Conservation (phyloP, 805 yeast species). For the Candida nemodendra region DNA sequence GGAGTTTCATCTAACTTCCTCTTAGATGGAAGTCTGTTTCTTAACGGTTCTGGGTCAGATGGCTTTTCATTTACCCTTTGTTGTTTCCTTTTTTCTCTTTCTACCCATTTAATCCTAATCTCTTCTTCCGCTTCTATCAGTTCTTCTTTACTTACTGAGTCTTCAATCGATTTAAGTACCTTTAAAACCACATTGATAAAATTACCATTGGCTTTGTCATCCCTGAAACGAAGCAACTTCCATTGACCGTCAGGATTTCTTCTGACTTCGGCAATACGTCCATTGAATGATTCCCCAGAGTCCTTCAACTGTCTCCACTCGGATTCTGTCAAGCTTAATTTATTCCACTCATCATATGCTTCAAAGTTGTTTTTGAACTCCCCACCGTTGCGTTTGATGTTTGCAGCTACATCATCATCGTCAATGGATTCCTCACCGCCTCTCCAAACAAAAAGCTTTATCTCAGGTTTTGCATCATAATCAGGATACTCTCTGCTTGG, state of each 20-base stretch:
- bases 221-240: slow-evolving; percentile 86
- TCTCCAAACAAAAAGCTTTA: slow-evolving; percentile 73
- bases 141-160: slow-evolving; percentile 81
- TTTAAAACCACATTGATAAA: slow-evolving; percentile 78
- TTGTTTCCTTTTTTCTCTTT: slow-evolving; percentile 43
- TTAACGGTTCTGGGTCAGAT: slow-evolving; percentile 19
- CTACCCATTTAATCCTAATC: slow-evolving; percentile 62
- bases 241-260: slow-evolving; percentile 67
- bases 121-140: slow-evolving; percentile 54
- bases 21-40: slow-evolving; percentile 15
- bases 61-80: slow-evolving; percentile 12
- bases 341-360: slow-evolving; percentile 64
- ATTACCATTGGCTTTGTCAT: slow-evolving; percentile 88
- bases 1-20: slow-evolving; percentile 6
- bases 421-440: slow-evolving; percentile 43
- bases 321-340: slow-evolving; percentile 57
- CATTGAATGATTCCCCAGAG: slow-evolving; percentile 79
- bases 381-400: slow-evolving; percentile 31
- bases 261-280: slow-evolving; percentile 83
- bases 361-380: slow-evolving; percentile 33
- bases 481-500: slow-evolving; percentile 72
- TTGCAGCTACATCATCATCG: slow-evolving; percentile 38
- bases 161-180: slow-evolving; percentile 80
- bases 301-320: slow-evolving; percentile 80
- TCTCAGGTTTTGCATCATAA: slow-evolving; percentile 75